These are phyloP conservation scores for Xylogone sp. DNA, from an alignment of 2,329 filamentous ascomycete species.

Conservation along the genomic window DNA sequence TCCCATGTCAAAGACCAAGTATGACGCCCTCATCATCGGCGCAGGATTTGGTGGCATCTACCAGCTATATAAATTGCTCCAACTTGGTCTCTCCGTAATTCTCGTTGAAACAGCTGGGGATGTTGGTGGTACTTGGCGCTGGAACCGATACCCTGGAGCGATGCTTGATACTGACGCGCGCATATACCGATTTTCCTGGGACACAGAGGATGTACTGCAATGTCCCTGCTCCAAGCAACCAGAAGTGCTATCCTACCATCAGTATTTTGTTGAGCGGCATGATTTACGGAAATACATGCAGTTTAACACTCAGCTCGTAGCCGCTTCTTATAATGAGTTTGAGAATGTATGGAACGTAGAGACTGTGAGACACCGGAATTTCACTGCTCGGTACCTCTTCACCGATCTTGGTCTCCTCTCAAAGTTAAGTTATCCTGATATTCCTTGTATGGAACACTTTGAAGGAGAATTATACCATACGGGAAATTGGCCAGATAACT, in stretches of 20 bases:
- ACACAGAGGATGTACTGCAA: too few species aligned
- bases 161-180: conserved; percentile 3
- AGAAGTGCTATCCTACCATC: neutral
- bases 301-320: neutral
- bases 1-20: neutral
- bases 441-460: conserved; percentile 6
- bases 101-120: conserved; percentile 2
- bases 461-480: conserved; percentile 7
- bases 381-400: neutral
- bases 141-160: conserved; percentile 9
- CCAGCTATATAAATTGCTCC: neutral
- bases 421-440: conserved; percentile 4
- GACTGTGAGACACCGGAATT: neutral
- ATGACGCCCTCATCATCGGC: conserved; percentile 6
- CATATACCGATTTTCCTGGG: conserved; percentile 1
- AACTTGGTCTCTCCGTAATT: neutral
- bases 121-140: conserved; percentile 7
- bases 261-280: neutral
- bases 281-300: neutral
- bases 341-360: neutral
- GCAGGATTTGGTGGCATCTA: conserved; percentile 6
- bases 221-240: neutral
- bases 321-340: neutral
- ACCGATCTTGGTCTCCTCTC: conserved; percentile 1
- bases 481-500: conserved; percentile 3